Evolutionary conservation across 2,329 filamentous ascomycete species (phyloP), one percentile per base, ranked within the genome.

Genomic region (Beauveria sp.): DNA sequence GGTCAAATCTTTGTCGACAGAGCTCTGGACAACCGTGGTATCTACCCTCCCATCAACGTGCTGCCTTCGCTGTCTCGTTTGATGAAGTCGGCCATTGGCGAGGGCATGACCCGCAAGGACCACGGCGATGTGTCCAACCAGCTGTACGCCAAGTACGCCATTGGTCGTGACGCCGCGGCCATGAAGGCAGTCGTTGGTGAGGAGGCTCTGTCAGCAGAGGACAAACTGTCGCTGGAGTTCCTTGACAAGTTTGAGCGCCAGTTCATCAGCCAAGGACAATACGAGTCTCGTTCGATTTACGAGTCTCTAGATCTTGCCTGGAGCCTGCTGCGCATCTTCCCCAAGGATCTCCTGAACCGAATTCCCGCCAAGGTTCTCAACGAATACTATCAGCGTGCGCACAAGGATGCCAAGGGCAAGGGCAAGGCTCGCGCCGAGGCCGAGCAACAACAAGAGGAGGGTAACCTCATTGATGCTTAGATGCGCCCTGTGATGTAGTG

Each of bases 141-240:
- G 83, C 85, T 99, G 67, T 99, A 99, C 76, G 95, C 95, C 79
- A 99, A 99, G 80, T 99, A 99, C 76, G 95, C 95, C 76, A 98
- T 99, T 74, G 95, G 95, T 74, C 93, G 93, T 83, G 95, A 99
- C 72, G 95, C 95, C 22, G 93, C 96, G 43, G 89, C 92, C 74
- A 99, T 99, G 95, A 99, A 98, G 82, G 95, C 95, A 64, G 95
- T 99, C 76, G 95, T 99, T 63, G 95, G 95, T 79, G 96, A 99
- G 79, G 95, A 99, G 76, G 95, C 95, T 40, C 78, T 99, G 72
- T 96, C 92, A 31, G 85, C 90, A 60, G 95, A 99, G 79, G 95
- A 99, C 80, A 98, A 98, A 82, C 86, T 98, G 63, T 96, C 93
- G 9, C 85, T 99, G 43, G 95, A 99, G 77, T 99, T 99, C 82